Percentiles rank a stretch among this genome's conserved stretches.
phyloP scores from a whole-genome alignment of 2,329 filamentous ascomycete genomes.

The Colletotrichum sp. region DNA sequence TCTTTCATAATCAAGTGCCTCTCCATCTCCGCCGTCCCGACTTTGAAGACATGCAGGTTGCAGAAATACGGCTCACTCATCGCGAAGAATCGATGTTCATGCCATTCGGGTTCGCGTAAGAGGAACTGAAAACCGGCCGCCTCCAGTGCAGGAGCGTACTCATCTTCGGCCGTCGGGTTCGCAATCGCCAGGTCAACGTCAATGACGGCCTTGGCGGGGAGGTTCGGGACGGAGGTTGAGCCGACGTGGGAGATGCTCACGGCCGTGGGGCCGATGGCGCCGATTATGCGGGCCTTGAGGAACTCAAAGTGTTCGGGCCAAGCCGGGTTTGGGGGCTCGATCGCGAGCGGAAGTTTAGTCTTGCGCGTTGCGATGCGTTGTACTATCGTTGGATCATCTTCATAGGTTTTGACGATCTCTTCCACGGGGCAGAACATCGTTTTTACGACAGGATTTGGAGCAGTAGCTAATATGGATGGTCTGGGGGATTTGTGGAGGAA shows the following conservation, averaged over 20 bases:
- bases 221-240: slow-evolving; percentile 53
- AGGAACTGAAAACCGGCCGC: slow-evolving; percentile 49
- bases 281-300: slow-evolving; percentile 35
- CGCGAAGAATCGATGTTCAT: slow-evolving; percentile 52
- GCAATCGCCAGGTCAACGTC: slow-evolving; percentile 55
- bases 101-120: slow-evolving; percentile 49
- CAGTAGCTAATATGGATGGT: background rate
- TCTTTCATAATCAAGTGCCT: slow-evolving; percentile 50
- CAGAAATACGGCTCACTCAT: slow-evolving; percentile 34
- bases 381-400: slow-evolving; percentile 23
- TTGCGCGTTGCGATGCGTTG: slow-evolving; percentile 31
- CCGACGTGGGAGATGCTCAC: slow-evolving; percentile 50
- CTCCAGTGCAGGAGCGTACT: slow-evolving; percentile 48
- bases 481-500: background rate
- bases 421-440: slow-evolving; percentile 22
- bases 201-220: slow-evolving; percentile 56
- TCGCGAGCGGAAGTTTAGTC: slow-evolving; percentile 26
- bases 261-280: slow-evolving; percentile 37
- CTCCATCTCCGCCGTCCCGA: slow-evolving; percentile 42
- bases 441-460: background rate
- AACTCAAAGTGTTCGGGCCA: slow-evolving; percentile 39
- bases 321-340: slow-evolving; percentile 38
- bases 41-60: slow-evolving; percentile 55
- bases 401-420: slow-evolving; percentile 30
- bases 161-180: slow-evolving; percentile 42